Percentiles rank a stretch among this genome's conserved stretches.
These are phyloP conservation scores for Candida chilensis DNA, from an alignment of 805 yeast genomes.

Conservation along the genomic window DNA sequence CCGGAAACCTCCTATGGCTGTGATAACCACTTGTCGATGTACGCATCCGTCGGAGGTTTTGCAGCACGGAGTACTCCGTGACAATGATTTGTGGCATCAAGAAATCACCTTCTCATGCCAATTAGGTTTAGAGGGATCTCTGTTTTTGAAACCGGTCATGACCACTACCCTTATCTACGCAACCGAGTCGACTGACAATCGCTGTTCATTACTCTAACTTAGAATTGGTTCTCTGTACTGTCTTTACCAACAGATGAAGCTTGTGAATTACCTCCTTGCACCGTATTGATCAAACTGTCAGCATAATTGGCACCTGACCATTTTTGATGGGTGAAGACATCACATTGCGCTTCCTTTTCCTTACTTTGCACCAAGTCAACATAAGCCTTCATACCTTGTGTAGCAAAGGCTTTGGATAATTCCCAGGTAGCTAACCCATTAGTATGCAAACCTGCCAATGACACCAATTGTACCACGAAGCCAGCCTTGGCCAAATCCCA, in stretches of 20 bases:
- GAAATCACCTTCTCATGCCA: too few relatives aligned
- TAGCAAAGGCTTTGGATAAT: slow-evolving; percentile 35
- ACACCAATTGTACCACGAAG: slow-evolving; percentile 49
- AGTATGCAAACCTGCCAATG: slow-evolving; percentile 51
- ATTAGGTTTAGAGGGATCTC: too few relatives aligned
- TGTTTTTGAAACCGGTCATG: too few relatives aligned
- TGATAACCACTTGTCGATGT: too few relatives aligned
- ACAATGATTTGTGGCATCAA: too few relatives aligned
- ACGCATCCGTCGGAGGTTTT: too few relatives aligned
- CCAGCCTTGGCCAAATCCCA: slow-evolving; percentile 48
- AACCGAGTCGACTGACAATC: too few relatives aligned
- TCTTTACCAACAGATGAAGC: slow-evolving; percentile 32
- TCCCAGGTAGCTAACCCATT: slow-evolving; percentile 44
- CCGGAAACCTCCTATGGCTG: too few relatives aligned
- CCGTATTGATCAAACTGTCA: slow-evolving; percentile 31
- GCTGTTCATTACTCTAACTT: too few relatives aligned
- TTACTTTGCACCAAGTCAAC: slow-evolving; percentile 40
- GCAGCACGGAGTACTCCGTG: too few relatives aligned
- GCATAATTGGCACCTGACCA: slow-evolving; percentile 57
- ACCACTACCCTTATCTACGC: too few relatives aligned
- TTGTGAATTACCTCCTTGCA: slow-evolving; percentile 29
- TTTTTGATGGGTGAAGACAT: slow-evolving; percentile 48
- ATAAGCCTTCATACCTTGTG: slow-evolving; percentile 51
- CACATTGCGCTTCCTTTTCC: slow-evolving; percentile 37
- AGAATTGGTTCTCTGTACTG: slow-evolving; percentile 26